These are phyloP conservation scores for Boletales sp. DNA, from an alignment of 768 basidiomycete genomes.

Conservation along the genomic window DNA sequence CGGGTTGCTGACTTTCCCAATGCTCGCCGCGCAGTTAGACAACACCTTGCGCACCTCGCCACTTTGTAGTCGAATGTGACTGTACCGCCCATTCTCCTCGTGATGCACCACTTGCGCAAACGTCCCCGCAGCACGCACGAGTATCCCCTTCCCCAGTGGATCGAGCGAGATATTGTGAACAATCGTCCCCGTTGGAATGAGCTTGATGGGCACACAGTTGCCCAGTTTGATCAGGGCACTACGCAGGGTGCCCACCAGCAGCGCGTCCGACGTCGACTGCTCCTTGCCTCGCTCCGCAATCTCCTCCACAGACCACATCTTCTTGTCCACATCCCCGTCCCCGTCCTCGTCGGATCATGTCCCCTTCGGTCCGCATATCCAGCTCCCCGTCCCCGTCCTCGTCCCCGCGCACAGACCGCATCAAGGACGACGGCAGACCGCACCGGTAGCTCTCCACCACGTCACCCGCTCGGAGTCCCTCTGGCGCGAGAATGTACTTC, in stretches of 20 bases:
- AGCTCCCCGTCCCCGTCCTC: constrained; percentile 10
- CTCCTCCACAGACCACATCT: constrained; percentile 17
- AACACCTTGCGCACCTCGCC: constrained; percentile 90
- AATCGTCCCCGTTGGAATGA: constrained; percentile 89
- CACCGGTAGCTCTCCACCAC: constrained; percentile 80
- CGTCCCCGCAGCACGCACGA: constrained; percentile 88
- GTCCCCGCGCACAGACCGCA: constrained; percentile 37
- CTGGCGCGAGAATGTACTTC: constrained; percentile 92
- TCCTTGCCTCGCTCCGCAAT: constrained; percentile 22
- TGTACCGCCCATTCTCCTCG: constrained; percentile 66
- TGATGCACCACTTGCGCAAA: constrained; percentile 80
- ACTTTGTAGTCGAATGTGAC: constrained; percentile 82
- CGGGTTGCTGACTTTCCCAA: constrained; percentile 90
- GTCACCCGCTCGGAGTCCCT: constrained; percentile 86
- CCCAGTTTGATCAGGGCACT: constrained; percentile 82
- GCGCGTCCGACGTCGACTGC: constrained; percentile 48
- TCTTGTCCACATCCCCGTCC: neutral
- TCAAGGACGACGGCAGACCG: constrained; percentile 75
- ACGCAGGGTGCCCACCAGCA: constrained; percentile 83
- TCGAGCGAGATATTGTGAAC: constrained; percentile 83
- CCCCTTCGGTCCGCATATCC: too few relatives aligned
- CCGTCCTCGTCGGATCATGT: constrained; percentile 20
- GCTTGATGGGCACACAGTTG: constrained; percentile 86
- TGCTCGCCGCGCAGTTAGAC: constrained; percentile 78
- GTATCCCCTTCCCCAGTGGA: constrained; percentile 70